Evolutionary conservation across 106 monocot genomes (phyloP).

Genomic region (Dendrobium chrysotoxum): DNA sequence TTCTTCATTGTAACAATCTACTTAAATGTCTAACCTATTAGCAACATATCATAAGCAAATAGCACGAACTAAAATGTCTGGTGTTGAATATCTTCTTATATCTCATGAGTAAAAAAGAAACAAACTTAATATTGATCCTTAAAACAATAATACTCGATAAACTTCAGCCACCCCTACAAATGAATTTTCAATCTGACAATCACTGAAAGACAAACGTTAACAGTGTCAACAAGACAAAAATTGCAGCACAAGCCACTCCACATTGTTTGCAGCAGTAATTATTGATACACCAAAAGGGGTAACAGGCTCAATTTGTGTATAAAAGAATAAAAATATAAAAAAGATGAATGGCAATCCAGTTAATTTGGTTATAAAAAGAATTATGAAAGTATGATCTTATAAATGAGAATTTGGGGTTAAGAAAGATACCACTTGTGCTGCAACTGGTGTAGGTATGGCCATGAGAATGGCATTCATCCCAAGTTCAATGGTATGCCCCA

Average conservation of each 20-base stretch:
- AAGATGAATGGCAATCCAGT: background rate
- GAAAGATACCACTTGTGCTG: conserved; percentile 42
- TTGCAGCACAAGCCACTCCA: background rate
- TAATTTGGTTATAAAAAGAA: background rate
- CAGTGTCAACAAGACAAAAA: background rate
- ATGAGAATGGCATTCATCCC: conserved; percentile 51
- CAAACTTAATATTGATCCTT: background rate
- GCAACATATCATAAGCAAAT: background rate
- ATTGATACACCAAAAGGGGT: background rate
- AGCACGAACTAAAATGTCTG: background rate
- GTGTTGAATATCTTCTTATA: background rate
- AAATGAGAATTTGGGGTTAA: background rate
- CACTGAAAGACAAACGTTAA: background rate
- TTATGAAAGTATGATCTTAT: background rate
- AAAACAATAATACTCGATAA: background rate
- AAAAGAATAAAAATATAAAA: background rate
- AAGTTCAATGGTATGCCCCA: conserved; percentile 20
- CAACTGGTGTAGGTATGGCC: conserved; percentile 44
- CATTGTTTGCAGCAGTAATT: background rate
- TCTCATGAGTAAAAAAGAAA: background rate
- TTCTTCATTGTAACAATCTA: background rate
- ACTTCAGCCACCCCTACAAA: background rate
- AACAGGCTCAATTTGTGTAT: background rate
- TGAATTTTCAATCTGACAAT: background rate
- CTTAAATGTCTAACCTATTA: background rate